A percentile compares a stretch with the other conserved stretches of the same genome.
These are phyloP conservation scores for Gastrodia elata DNA, from an alignment of 106 monocot genomes.

Conservation along the genomic window DNA sequence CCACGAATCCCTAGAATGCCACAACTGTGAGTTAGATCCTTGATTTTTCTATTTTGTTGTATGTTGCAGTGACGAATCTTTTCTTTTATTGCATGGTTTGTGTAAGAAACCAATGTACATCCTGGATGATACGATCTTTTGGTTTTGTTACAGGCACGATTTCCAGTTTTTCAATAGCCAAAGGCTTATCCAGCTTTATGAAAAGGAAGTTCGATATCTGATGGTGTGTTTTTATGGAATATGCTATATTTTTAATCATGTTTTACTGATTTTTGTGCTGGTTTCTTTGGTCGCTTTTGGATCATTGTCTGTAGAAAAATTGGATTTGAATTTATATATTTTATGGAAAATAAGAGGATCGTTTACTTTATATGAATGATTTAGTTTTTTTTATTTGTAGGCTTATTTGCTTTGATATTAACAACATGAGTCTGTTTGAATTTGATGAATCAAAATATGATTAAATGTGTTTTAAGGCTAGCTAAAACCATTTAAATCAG, in stretches of 20 bases:
- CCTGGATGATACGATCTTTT: neutral
- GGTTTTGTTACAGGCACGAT: slow-evolving; percentile 41
- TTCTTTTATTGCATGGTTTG: neutral
- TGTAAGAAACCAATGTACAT: neutral
- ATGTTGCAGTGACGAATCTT: neutral
- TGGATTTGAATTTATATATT: neutral
- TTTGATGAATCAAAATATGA: neutral
- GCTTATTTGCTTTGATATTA: neutral
- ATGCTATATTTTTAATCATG: neutral
- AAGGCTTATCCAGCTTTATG: slow-evolving; percentile 52
- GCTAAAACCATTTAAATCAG: neutral
- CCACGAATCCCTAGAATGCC: slow-evolving; percentile 71
- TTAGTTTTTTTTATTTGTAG: neutral
- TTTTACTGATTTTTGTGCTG: neutral
- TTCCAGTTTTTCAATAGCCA: slow-evolving; percentile 73
- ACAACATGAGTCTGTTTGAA: neutral
- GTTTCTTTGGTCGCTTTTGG: neutral
- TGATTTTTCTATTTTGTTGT: neutral
- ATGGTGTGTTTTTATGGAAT: slow-evolving; percentile 17
- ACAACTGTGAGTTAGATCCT: slow-evolving; percentile 30
- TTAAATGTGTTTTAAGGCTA: neutral
- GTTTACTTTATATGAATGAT: neutral
- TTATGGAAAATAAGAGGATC: neutral
- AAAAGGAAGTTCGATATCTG: slow-evolving; percentile 63
- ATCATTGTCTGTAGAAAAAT: neutral